A percentile compares a stretch with the other conserved stretches of the same genome.
phyloP scores from a whole-genome alignment of 1,139 yeast species.

The Trichomonascaceae sp. region DNA sequence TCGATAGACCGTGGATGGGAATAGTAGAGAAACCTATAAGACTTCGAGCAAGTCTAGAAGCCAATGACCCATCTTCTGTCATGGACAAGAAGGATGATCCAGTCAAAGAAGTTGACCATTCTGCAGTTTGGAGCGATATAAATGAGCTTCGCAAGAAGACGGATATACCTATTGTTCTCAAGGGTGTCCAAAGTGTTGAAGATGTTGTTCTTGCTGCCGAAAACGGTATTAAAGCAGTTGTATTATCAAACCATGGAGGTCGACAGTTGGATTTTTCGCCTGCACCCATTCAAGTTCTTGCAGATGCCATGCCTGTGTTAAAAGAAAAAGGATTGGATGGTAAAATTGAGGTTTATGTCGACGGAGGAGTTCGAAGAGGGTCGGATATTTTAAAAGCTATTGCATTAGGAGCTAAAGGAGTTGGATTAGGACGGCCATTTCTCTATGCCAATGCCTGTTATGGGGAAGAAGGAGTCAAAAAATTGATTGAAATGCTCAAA shows the following conservation, averaged over 20 bases:
- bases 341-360: conserved; percentile 43
- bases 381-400: conserved; percentile 50
- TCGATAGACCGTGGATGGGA: conserved; percentile 84
- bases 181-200: conserved; percentile 48
- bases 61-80: conserved; percentile 14
- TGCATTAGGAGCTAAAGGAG: conserved; percentile 53
- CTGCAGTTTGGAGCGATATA: conserved; percentile 42
- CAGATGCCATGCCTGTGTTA: conserved; percentile 41
- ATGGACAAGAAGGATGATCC: conserved; percentile 6
- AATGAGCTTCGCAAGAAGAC: conserved; percentile 32
- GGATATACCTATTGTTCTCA: conserved; percentile 36
- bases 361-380: conserved; percentile 53
- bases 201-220: conserved; percentile 46
- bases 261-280: conserved; percentile 47
- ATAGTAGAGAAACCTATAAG: conserved; percentile 44
- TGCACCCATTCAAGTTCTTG: conserved; percentile 45
- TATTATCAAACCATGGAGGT: conserved; percentile 54
- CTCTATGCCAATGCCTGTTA: conserved; percentile 45
- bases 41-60: conserved; percentile 42
- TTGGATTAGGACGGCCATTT: conserved; percentile 49
- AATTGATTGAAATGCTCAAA: conserved; percentile 40
- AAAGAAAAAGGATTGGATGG: conserved; percentile 8
- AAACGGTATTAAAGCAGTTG: conserved; percentile 42
- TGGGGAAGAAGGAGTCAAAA: conserved; percentile 45
- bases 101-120: conserved; percentile 28